These are phyloP conservation scores for Arctium lappa DNA, from an alignment of 129 eudicot species.

Conservation along the genomic window DNA sequence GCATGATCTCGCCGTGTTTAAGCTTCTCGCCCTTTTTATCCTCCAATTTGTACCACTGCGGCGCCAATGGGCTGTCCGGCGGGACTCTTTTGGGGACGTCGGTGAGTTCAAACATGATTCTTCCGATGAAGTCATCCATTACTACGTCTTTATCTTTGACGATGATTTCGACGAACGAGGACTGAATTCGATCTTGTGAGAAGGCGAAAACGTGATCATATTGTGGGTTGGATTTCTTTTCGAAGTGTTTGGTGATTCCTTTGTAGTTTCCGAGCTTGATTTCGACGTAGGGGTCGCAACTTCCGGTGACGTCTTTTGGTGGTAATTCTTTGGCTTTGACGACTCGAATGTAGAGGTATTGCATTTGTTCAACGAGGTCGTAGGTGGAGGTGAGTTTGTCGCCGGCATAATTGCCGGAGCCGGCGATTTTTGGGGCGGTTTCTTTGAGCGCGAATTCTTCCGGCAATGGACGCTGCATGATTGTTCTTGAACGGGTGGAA, in stretches of 20 bases:
- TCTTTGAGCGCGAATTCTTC: conserved; percentile 85
- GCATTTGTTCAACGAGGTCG: conserved; percentile 96
- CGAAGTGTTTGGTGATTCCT: conserved; percentile 68
- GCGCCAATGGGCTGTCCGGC: conserved; percentile 87
- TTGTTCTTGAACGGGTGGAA: conserved; percentile 2
- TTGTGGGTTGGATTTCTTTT: conserved; percentile 62
- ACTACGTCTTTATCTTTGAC: conserved; percentile 77
- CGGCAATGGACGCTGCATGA: conserved; percentile 50
- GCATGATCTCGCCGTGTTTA: conserved; percentile 77
- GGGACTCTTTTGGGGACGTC: conserved; percentile 86
- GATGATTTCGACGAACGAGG: conserved; percentile 55
- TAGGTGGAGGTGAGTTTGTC: conserved; percentile 81
- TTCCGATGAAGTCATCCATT: conserved; percentile 73
- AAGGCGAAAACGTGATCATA: conserved; percentile 88
- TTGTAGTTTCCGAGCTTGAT: conserved; percentile 84
- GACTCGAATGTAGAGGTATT: conserved; percentile 76
- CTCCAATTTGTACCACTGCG: conserved; percentile 85
- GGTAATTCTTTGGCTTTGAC: conserved; percentile 81
- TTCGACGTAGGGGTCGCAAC: conserved; percentile 84
- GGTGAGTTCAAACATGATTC: conserved; percentile 48
- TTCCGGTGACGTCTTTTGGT: conserved; percentile 59
- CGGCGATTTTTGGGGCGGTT: conserved; percentile 75
- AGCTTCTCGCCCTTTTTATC: conserved; percentile 60
- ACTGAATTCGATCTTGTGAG: conserved; percentile 70
- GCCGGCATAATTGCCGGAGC: conserved; percentile 67